Base-by-base conservation (phyloP, 805 yeast genomes). In the Ogataea henricii region DNA sequence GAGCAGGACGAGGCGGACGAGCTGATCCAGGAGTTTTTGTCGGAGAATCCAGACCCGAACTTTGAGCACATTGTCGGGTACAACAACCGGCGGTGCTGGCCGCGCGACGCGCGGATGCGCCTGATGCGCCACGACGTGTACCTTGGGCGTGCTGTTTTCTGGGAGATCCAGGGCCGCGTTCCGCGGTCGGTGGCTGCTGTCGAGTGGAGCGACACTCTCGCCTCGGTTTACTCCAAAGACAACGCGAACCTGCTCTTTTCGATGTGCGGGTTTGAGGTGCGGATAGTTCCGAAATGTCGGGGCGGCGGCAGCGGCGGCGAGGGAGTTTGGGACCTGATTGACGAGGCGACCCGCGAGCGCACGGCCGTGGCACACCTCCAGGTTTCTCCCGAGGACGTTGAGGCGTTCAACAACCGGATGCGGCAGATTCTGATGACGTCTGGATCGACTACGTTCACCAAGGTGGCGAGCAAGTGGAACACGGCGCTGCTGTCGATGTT, bases 381-480 rank as follows among this genome's bases (percentile, higher is more conserved):
- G 58, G 98, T 94, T 0, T 78, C 96, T 0, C 82, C 82, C 38
- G 89, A 80, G 40, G 96, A 86, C 43, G 83, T 94, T 35, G 87
- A 83, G 22, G 78, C 78, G 39, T 94, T 94, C 71, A 83, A 86
- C 54, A 87, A 87, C 62, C 76, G 96, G 46, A 85, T 94, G 33
- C 77, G 97, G 26, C 96, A 92, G 60, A 83, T 94, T 42, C 74
- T 94, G 57, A 88, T 94, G 96, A 84, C 96, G 1, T 86, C 97
- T 0, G 99, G 99, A 0, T 88, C 97, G 0, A 85, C 97, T 0
- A 89, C 99, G 0, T 94, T 94, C 66, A 87, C 97, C 0, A 94
- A 90, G 63, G 86, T 91, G 48, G 96, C 96, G 2, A 84, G 91
- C 33, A 89, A 89, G 60, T 94, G 99, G 99, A 94, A 94, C 62